These are phyloP conservation scores for Aspergillus ruber DNA, from an alignment of 2,329 filamentous ascomycete species.

Conservation along the genomic window DNA sequence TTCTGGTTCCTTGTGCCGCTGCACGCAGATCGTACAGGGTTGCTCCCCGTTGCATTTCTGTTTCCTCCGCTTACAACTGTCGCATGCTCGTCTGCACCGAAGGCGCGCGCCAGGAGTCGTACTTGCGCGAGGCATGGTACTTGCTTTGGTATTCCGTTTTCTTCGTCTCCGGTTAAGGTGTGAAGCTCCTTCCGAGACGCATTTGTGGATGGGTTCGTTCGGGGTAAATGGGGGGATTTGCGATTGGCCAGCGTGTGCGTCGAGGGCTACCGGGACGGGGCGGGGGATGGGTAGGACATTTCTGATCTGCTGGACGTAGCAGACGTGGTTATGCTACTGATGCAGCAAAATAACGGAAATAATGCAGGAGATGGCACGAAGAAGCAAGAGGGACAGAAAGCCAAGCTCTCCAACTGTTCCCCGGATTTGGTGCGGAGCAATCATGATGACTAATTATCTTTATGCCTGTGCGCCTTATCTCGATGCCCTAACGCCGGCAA, in stretches of 20 bases:
- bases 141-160: neutral
- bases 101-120: slow-evolving; percentile 24
- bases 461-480: too few relatives aligned
- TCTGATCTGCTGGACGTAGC: too few relatives aligned
- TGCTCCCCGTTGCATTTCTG: slow-evolving; percentile 49
- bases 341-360: too few relatives aligned
- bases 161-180: neutral
- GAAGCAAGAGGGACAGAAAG: neutral
- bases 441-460: neutral
- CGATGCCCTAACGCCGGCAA: too few relatives aligned
- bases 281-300: too few relatives aligned
- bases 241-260: neutral
- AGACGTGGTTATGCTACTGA: too few relatives aligned
- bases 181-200: neutral
- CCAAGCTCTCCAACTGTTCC: neutral
- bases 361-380: neutral
- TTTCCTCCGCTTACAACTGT: slow-evolving; percentile 43
- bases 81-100: slow-evolving; percentile 36
- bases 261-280: too few relatives aligned
- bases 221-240: neutral
- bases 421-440: neutral
- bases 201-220: neutral
- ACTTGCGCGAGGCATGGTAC: slow-evolving; percentile 24
- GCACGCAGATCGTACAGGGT: slow-evolving; percentile 47
- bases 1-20: slow-evolving; percentile 35